These are phyloP conservation scores for Pichia cephalocereana DNA, from an alignment of 805 yeast genomes.

Conservation along the genomic window DNA sequence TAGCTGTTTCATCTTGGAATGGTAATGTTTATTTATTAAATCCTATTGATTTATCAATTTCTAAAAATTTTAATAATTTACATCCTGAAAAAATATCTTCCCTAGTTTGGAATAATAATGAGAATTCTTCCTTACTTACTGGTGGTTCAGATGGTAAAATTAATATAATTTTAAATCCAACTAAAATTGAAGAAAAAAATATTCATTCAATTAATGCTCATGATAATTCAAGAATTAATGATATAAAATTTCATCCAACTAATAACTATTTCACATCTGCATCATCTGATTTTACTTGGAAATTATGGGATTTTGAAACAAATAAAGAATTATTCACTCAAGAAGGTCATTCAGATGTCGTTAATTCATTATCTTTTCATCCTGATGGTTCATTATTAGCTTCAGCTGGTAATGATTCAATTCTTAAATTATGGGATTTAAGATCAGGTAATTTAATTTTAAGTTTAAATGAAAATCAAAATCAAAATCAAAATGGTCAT, in stretches of 20 bases:
- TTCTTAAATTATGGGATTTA: slow-evolving; percentile 76
- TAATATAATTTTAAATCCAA: slow-evolving; percentile 7
- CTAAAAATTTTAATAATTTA: slow-evolving; percentile 15
- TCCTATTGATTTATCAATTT: slow-evolving; percentile 26
- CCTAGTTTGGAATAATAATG: slow-evolving; percentile 44
- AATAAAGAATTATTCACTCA: slow-evolving; percentile 50
- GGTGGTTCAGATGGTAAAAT: slow-evolving; percentile 41
- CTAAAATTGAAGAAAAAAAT: no score
- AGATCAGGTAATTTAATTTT: slow-evolving; percentile 62
- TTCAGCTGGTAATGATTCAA: slow-evolving; percentile 71
- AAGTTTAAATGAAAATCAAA: slow-evolving; percentile 27
- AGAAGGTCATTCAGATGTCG: slow-evolving; percentile 79
- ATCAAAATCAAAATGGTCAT: slow-evolving; percentile 44
- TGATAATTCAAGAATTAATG: slow-evolving; percentile 43
- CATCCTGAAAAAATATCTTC: slow-evolving; percentile 61
- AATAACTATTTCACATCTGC: slow-evolving; percentile 53
- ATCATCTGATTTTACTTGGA: slow-evolving; percentile 82
- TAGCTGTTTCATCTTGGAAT: slow-evolving; percentile 79
- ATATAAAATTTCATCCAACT: slow-evolving; percentile 56
- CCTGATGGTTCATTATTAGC: slow-evolving; percentile 70
- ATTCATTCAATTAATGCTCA: slow-evolving; percentile 37
- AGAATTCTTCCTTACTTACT: slow-evolving; percentile 22
- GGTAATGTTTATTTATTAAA: slow-evolving; percentile 55
- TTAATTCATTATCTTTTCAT: slow-evolving; percentile 54
- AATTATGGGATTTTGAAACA: slow-evolving; percentile 66